A percentile compares a stretch with the other conserved stretches of the same genome.
Evolutionary conservation across 106 monocot species (phyloP).

Genomic region (Dendrobium nobile): DNA sequence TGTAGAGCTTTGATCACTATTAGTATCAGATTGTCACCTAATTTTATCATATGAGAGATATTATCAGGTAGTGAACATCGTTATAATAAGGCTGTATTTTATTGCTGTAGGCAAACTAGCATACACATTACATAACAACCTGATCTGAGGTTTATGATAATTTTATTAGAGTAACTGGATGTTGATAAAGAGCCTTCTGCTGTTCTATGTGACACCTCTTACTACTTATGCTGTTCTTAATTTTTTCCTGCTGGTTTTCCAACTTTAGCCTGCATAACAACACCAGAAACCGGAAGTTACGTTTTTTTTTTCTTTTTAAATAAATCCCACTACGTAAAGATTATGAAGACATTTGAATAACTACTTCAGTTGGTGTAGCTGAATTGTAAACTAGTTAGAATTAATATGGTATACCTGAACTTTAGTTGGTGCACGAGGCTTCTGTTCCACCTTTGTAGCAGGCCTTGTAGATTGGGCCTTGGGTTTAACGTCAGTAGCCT

Average conservation of each 20-base stretch:
- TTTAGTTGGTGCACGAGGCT: slow-evolving; percentile 3
- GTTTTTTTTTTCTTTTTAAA: neutral
- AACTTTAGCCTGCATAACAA: neutral
- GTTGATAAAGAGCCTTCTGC: neutral
- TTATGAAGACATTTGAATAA: too few species aligned
- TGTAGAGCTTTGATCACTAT: neutral
- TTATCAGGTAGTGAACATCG: neutral
- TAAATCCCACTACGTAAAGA: neutral
- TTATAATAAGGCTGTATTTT: neutral
- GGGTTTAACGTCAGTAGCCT: neutral
- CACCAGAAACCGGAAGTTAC: neutral
- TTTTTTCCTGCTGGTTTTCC: slow-evolving; percentile 1
- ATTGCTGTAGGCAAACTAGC: neutral
- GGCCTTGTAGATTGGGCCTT: neutral
- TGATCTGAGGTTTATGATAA: neutral
- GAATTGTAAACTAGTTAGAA: neutral
- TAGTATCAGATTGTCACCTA: neutral
- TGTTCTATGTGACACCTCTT: neutral
- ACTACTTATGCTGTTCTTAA: neutral
- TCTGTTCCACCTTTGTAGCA: neutral
- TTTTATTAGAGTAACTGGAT: neutral
- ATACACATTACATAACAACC: neutral
- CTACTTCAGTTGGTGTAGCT: neutral
- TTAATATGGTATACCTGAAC: neutral
- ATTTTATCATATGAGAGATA: neutral